Evolutionary conservation across 2,329 filamentous ascomycete genomes (phyloP).

Genomic region (Thermomyces lanuginosus): DNA sequence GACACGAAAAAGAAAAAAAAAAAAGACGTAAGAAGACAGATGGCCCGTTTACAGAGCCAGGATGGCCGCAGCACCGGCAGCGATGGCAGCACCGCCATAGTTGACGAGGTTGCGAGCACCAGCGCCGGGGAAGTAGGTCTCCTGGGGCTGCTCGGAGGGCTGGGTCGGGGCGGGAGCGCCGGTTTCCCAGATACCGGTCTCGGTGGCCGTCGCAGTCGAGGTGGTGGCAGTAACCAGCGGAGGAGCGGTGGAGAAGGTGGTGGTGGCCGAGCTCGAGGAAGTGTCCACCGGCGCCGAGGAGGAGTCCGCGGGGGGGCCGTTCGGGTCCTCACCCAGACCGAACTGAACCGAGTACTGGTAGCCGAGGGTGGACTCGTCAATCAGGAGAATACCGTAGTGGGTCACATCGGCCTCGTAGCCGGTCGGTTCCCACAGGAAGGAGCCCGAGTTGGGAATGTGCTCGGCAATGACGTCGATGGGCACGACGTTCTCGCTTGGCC

Average conservation of each 20-base stretch:
- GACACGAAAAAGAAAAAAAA: slow-evolving; percentile 4
- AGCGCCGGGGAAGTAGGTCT: slow-evolving; percentile 15
- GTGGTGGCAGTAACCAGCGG: slow-evolving; percentile 3
- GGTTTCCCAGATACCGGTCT: slow-evolving; percentile 7
- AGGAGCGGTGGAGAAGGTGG: slow-evolving; percentile 1
- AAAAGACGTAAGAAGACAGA: slow-evolving; percentile 1
- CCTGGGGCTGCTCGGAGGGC: slow-evolving; percentile 3
- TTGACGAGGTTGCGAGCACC: slow-evolving; percentile 20
- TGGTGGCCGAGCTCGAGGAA: slow-evolving; percentile 3
- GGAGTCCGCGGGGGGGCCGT: slow-evolving; percentile 6
- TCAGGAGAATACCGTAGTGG: slow-evolving; percentile 46
- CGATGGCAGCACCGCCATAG: slow-evolving; percentile 20
- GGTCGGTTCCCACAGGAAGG: slow-evolving; percentile 39
- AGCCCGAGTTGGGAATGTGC: slow-evolving; percentile 39
- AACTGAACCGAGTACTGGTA: slow-evolving; percentile 50
- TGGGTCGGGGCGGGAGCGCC: slow-evolving; percentile 5
- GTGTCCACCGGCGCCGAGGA: slow-evolving; percentile 4
- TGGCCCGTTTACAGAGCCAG: slow-evolving; percentile 18
- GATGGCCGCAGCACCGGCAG: slow-evolving; percentile 19
- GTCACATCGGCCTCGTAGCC: slow-evolving; percentile 33
- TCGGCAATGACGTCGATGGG: slow-evolving; percentile 37
- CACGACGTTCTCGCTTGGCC: slow-evolving; percentile 39
- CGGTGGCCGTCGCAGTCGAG: slow-evolving; percentile 3
- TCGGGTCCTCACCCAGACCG: slow-evolving; percentile 29
- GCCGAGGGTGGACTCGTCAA: slow-evolving; percentile 41